phyloP scores from a whole-genome alignment of 2,329 filamentous ascomycete genomes.

The Cryphonectria radicalis region DNA sequence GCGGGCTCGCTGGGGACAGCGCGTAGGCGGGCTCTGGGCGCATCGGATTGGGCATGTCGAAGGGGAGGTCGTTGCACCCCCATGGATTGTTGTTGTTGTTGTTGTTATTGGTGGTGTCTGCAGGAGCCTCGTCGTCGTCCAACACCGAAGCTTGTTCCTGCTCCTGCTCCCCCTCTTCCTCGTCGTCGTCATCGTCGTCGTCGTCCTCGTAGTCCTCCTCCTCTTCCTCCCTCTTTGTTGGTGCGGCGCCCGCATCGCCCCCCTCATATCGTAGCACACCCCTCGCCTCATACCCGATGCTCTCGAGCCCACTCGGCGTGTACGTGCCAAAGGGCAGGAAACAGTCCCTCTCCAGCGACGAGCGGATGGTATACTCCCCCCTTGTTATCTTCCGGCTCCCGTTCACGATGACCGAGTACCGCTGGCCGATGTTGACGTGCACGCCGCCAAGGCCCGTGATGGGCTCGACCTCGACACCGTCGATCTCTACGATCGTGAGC shows the following conservation, averaged over 20 bases:
- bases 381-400: slow-evolving; percentile 36
- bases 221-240: no score
- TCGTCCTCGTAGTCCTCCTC: no score
- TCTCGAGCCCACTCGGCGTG: slow-evolving; percentile 36
- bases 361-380: slow-evolving; percentile 44
- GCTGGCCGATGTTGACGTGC: slow-evolving; percentile 46
- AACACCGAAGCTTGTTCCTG: no score
- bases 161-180: no score
- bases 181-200: no score
- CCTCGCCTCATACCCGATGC: slow-evolving; percentile 35
- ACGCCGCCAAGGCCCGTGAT: slow-evolving; percentile 38
- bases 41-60: slow-evolving; percentile 40
- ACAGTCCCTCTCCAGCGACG: slow-evolving; percentile 40
- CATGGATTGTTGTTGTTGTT: slow-evolving; percentile 28
- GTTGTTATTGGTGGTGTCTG: background rate
- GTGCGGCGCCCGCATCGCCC: no score
- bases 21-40: slow-evolving; percentile 37
- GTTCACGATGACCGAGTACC: slow-evolving; percentile 42
- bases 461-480: slow-evolving; percentile 45
- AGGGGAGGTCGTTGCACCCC: slow-evolving; percentile 43
- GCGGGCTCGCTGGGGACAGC: slow-evolving; percentile 36
- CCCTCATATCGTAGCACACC: slow-evolving; percentile 40
- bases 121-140: no score
- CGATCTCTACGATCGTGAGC: slow-evolving; percentile 45
- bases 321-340: slow-evolving; percentile 43